Base-by-base conservation (phyloP, 352 stramenopile species). In the Globisporangium echinulatum region DNA sequence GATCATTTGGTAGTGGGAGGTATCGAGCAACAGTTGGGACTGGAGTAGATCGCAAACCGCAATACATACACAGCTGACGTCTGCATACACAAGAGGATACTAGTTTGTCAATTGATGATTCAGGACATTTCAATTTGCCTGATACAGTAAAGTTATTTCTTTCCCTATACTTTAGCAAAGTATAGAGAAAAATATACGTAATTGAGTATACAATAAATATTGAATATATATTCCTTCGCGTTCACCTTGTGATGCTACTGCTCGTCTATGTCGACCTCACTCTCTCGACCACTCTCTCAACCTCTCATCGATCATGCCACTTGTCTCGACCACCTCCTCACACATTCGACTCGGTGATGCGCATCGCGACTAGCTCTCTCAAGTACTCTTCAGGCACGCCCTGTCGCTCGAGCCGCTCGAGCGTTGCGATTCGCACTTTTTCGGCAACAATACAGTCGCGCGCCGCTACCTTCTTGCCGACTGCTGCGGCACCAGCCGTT, bases 401-500 rank as follows among this genome's bases (percentile, higher is more conserved):
- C 58, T 82, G 69, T 55, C 84, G 87, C 61, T 89, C 63, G 38
- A 92, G 66, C 44, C 64, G 68, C 10, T 78, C 67, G 14, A 92
- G 63, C 36, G 83, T 86, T 40, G 88, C 75, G 9, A 70, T 57
- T 0, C 82, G 68, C 56, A 90, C 77, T 62, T 92, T 92, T 59
- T 92, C 82, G 7, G 80, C 82, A 44, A 92, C 59, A 62, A 89
- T 89, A 47, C 69, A 77, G 61, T 90, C 82, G 55, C 87, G 88
- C 55, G 85, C 67, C 25, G 62, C 62, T 59, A 89, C 90, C 69
- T 89, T 92, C 63, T 84, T 81, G 14, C 70, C 52, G 52, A 82
- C 86, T 63, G 86, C 88, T 59, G 69, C 74, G 59, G 90, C 81
- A 55, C 86, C 88, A 52, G 40, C 40, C 7, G 11, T 14, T 13